phyloP scores from a whole-genome alignment of 371 early-diverging fungal genomes.

The Circinella minor region DNA sequence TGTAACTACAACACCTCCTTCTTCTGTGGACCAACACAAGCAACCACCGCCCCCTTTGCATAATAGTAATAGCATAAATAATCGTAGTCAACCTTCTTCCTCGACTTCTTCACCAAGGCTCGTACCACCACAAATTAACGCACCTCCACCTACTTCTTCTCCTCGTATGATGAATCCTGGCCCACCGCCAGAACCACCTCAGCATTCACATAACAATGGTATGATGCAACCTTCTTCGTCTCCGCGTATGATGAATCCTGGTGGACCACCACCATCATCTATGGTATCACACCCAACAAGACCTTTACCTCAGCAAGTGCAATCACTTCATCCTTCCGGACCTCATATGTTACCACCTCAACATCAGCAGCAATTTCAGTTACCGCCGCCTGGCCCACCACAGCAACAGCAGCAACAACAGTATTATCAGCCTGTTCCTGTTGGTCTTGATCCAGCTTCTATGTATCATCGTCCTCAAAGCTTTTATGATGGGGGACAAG shows the following conservation, averaged over 20 bases:
- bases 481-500: background rate
- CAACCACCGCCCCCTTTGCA: background rate
- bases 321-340: background rate
- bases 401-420: background rate
- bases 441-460: conserved; percentile 1
- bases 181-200: conserved; percentile 14
- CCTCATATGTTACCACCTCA: conserved; percentile 5
- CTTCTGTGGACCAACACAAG: background rate
- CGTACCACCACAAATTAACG: background rate
- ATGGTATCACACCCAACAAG: background rate
- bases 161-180: conserved; percentile 3
- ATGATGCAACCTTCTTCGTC: background rate
- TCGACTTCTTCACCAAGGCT: conserved; percentile 8
- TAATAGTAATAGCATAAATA: background rate
- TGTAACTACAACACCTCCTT: background rate
- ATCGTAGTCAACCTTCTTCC: background rate
- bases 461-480: conserved; percentile 9
- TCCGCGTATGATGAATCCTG: background rate
- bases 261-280: background rate
- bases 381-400: background rate
- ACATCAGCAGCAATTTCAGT: background rate
- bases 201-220: conserved; percentile 7
- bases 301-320: background rate
- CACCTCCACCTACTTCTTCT: conserved; percentile 2
- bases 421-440: conserved; percentile 3